A percentile compares a stretch with the other conserved stretches of the same genome.
phyloP scores from a whole-genome alignment of 441 rosid genomes.

The Croton laevigatus region DNA sequence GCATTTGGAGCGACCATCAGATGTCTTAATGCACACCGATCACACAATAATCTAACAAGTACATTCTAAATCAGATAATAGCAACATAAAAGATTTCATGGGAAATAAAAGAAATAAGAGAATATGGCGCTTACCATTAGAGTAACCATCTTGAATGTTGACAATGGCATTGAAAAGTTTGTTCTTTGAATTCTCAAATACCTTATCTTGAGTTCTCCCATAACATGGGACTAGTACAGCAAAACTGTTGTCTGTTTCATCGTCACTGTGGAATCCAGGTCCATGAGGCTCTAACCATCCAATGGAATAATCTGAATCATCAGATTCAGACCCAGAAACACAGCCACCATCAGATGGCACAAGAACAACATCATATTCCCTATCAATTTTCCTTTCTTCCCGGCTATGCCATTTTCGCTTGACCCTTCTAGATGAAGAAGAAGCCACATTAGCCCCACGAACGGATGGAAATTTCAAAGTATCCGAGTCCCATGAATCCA shows the following conservation, averaged over 20 bases:
- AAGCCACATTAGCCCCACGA: conserved; percentile 32
- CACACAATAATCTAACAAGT: background rate
- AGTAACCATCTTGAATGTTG: conserved; percentile 38
- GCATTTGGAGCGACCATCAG: background rate
- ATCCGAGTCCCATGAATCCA: conserved; percentile 49
- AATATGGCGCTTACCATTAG: conserved; percentile 43
- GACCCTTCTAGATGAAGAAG: conserved; percentile 54
- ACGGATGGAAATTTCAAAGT: conserved; percentile 55
- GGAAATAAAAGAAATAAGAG: background rate
- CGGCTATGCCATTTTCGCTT: conserved; percentile 68
- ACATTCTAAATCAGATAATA: background rate
- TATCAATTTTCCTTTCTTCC: conserved; percentile 65
- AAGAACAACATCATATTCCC: conserved; percentile 67
- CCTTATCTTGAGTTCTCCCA: conserved; percentile 38
- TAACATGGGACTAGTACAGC: conserved; percentile 80
- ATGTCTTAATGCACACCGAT: background rate
- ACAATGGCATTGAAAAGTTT: conserved; percentile 41
- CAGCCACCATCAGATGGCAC: conserved; percentile 81
- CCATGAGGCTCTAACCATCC: conserved; percentile 91
- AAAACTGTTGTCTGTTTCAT: conserved; percentile 55
- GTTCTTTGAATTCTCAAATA: conserved; percentile 30
- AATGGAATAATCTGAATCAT: conserved; percentile 69
- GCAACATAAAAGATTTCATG: background rate
- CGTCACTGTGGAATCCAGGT: conserved; percentile 55
- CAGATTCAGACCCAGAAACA: conserved; percentile 75